A percentile compares a stretch with the other conserved stretches of the same genome.
These are phyloP conservation scores for Talaromyces sp. DNA, from an alignment of 2,329 filamentous ascomycete species.

Conservation along the genomic window DNA sequence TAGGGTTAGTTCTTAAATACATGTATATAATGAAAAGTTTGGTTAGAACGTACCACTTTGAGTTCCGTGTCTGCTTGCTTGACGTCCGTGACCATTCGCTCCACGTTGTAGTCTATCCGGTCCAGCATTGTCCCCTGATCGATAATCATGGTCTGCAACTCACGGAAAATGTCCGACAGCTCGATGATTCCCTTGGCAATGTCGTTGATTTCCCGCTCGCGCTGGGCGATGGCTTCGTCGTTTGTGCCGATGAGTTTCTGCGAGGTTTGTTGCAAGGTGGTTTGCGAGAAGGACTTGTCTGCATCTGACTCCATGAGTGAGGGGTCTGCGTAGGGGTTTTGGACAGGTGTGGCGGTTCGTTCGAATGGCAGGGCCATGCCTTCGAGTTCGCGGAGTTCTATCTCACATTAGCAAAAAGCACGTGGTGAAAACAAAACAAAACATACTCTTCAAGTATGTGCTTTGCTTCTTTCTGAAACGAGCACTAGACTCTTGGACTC, in stretches of 20 bases:
- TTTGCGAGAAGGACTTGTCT: slow-evolving; percentile 87
- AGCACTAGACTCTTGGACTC: slow-evolving; percentile 88
- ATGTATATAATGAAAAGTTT: not conserved
- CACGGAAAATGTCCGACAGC: slow-evolving; percentile 91
- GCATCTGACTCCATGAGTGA: slow-evolving; percentile 90
- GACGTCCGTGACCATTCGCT: slow-evolving; percentile 88
- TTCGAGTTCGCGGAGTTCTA: slow-evolving; percentile 70
- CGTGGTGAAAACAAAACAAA: not conserved
- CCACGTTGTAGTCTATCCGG: slow-evolving; percentile 96
- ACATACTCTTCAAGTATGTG: slow-evolving; percentile 83
- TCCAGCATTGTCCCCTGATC: slow-evolving; percentile 88
- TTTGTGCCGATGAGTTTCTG: slow-evolving; percentile 57
- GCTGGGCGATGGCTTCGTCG: slow-evolving; percentile 79
- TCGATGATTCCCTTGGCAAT: slow-evolving; percentile 98
- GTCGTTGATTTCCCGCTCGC: slow-evolving; percentile 94
- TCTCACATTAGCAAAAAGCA: not conserved
- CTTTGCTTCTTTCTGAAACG: slow-evolving; percentile 96
- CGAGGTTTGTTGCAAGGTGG: slow-evolving; percentile 73
- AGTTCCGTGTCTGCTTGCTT: slow-evolving; percentile 91
- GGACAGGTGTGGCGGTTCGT: slow-evolving; percentile 43
- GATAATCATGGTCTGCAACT: slow-evolving; percentile 92
- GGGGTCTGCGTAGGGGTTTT: slow-evolving; percentile 72
- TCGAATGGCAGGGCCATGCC: slow-evolving; percentile 53
- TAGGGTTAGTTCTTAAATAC: not conserved
- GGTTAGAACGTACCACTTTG: slow-evolving; percentile 53